These are phyloP conservation scores for Typha latifolia DNA, from an alignment of 176 grass and related monocot genomes.

Conservation along the genomic window DNA sequence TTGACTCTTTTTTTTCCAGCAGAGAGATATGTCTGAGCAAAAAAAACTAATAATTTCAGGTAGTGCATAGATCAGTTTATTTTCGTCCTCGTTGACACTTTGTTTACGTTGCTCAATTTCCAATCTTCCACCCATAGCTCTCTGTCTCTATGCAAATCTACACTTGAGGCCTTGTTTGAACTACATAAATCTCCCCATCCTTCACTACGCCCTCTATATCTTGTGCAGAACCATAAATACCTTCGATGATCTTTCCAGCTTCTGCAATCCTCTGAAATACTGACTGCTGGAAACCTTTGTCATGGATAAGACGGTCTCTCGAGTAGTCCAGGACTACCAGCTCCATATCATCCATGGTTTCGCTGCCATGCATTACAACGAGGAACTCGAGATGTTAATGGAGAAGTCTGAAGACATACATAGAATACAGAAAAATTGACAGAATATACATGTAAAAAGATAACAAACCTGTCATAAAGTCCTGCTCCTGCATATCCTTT, in stretches of 20 bases:
- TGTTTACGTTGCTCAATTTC: too few relatives aligned
- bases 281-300: constrained; percentile 9
- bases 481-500: constrained; percentile 16
- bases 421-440: not conserved
- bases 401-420: not conserved
- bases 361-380: not conserved
- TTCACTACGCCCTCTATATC: constrained; percentile 17
- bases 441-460: not conserved
- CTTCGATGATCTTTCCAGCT: constrained; percentile 11
- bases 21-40: too few relatives aligned
- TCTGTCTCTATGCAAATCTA: not conserved
- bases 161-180: constrained; percentile 19
- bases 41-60: too few relatives aligned
- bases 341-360: constrained; percentile 12
- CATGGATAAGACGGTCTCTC: not conserved
- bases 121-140: too few relatives aligned
- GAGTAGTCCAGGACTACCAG: constrained; percentile 14
- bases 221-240: constrained; percentile 8
- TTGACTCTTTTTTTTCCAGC: too few relatives aligned
- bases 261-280: constrained; percentile 8
- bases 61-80: too few relatives aligned
- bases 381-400: not conserved
- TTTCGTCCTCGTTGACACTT: too few relatives aligned
- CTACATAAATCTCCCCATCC: constrained; percentile 7
- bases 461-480: constrained; percentile 17